These are phyloP conservation scores for Ceratopteris richardii DNA, from an alignment of 75 land plant genomes.

Conservation along the genomic window DNA sequence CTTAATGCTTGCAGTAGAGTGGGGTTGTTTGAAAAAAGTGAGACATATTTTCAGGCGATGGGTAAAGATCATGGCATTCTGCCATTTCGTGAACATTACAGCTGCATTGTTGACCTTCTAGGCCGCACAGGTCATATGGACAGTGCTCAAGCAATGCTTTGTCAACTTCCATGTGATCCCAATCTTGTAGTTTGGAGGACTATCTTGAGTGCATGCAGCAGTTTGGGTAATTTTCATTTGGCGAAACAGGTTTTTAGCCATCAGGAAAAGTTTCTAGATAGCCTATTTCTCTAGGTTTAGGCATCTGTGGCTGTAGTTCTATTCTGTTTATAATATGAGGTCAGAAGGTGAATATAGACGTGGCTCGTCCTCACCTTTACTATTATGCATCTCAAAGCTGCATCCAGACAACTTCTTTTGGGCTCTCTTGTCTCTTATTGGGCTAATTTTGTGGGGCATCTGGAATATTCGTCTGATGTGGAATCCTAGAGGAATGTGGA, in stretches of 20 bases:
- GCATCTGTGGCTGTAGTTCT: too few relatives aligned
- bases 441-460: too few relatives aligned
- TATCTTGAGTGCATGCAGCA: background rate
- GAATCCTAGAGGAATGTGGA: too few relatives aligned
- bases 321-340: too few relatives aligned
- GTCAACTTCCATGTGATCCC: background rate
- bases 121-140: background rate
- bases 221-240: background rate
- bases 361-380: too few relatives aligned
- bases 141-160: background rate
- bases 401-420: too few relatives aligned
- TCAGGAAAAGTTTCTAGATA: too few relatives aligned
- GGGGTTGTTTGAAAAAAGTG: background rate
- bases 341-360: too few relatives aligned
- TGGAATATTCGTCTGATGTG: too few relatives aligned
- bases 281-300: too few relatives aligned
- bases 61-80: background rate
- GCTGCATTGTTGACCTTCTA: background rate
- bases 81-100: background rate
- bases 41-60: constrained; percentile 3
- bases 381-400: too few relatives aligned
- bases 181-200: background rate
- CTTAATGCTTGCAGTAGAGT: constrained; percentile 37
- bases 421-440: too few relatives aligned
- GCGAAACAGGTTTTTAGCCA: background rate